Evolutionary conservation across 1,139 yeast species (phyloP).

Genomic region (Sugiyamaella paludigena): DNA sequence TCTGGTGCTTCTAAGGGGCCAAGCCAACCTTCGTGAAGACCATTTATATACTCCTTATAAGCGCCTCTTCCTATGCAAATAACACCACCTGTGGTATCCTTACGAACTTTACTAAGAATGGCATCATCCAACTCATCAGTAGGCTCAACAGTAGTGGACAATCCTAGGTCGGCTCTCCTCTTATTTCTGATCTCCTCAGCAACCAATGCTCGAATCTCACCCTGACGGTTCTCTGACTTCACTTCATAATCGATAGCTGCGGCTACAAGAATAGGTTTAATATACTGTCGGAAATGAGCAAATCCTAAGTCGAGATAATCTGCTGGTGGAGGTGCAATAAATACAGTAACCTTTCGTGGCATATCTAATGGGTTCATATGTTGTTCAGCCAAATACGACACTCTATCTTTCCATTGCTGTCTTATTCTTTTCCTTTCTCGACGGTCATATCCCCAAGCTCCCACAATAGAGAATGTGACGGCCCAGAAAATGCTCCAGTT

Average conservation of each 20-base stretch:
- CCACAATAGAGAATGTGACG: slow-evolving; percentile 60
- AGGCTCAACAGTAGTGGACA: slow-evolving; percentile 25
- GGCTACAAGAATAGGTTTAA: slow-evolving; percentile 84
- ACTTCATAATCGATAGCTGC: slow-evolving; percentile 86
- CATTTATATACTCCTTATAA: slow-evolving; percentile 84
- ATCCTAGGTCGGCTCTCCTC: slow-evolving; percentile 46
- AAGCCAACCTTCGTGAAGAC: slow-evolving; percentile 89
- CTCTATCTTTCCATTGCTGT: slow-evolving; percentile 61
- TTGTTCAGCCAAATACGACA: slow-evolving; percentile 48
- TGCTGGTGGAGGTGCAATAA: slow-evolving; percentile 94
- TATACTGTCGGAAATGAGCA: slow-evolving; percentile 69
- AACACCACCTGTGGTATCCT: slow-evolving; percentile 66
- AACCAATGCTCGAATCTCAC: slow-evolving; percentile 76
- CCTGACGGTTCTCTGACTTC: slow-evolving; percentile 71
- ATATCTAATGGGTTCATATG: slow-evolving; percentile 49
- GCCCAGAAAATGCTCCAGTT: slow-evolving; percentile 93
- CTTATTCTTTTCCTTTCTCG: slow-evolving; percentile 67
- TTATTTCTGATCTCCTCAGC: slow-evolving; percentile 78
- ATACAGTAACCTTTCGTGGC: slow-evolving; percentile 78
- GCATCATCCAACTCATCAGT: slow-evolving; percentile 33
- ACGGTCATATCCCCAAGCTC: slow-evolving; percentile 77
- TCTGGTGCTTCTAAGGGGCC: slow-evolving; percentile 66
- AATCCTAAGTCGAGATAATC: slow-evolving; percentile 79
- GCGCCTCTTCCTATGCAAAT: slow-evolving; percentile 95
- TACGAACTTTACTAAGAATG: slow-evolving; percentile 27